A percentile compares a stretch with the other conserved stretches of the same genome.
Evolutionary conservation across 2,329 filamentous ascomycete species (phyloP).

Genomic region (Trichophyton simii): DNA sequence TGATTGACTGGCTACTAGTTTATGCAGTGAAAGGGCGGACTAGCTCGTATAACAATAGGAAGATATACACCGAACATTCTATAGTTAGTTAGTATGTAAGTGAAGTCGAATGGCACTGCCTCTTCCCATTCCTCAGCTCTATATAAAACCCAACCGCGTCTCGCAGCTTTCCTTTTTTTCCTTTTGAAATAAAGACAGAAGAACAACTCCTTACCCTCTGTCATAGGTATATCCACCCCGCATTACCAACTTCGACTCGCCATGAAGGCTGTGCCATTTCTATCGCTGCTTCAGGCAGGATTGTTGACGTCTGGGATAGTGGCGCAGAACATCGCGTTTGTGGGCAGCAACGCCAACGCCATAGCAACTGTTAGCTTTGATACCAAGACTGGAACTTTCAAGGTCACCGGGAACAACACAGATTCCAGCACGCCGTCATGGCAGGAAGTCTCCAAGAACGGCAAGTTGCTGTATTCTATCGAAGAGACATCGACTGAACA

Average conservation of each 20-base stretch:
- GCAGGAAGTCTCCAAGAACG: constrained; percentile 7
- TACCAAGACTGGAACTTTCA: constrained; percentile 7
- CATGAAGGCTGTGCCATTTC: constrained; percentile 7
- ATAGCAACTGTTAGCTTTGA: constrained; percentile 9
- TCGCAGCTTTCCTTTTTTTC: neutral
- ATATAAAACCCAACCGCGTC: neutral
- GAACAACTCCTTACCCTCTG: neutral
- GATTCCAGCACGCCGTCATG: constrained; percentile 8
- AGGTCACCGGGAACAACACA: constrained; percentile 5
- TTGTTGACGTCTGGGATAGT: neutral
- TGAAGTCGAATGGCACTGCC: neutral
- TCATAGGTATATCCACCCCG: neutral
- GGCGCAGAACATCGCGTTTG: constrained; percentile 4
- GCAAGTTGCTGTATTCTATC: constrained; percentile 10
- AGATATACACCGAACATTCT: neutral
- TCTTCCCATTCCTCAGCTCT: neutral
- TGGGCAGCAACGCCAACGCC: constrained; percentile 7
- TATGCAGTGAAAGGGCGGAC: neutral
- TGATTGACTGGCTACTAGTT: neutral
- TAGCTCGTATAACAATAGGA: neutral
- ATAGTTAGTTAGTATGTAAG: neutral
- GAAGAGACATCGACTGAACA: constrained; percentile 7
- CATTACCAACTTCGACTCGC: neutral
- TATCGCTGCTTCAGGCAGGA: constrained; percentile 3
- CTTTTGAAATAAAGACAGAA: neutral